A percentile compares a stretch with the other conserved stretches of the same genome.
phyloP scores from a whole-genome alignment of 345 rosid genomes.

The Brassica incana region DNA sequence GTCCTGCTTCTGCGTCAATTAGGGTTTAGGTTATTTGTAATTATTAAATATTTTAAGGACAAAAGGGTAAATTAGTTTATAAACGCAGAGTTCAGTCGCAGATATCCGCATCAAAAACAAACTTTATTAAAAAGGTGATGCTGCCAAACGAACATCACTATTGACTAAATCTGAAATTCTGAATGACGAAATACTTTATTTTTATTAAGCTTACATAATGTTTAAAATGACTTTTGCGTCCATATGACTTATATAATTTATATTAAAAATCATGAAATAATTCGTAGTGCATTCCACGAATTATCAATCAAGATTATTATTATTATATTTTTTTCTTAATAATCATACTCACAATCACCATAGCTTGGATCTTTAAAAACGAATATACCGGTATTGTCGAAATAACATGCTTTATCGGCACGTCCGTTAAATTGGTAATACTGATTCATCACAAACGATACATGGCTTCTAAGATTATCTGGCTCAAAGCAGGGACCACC shows the following conservation, averaged over 20 bases:
- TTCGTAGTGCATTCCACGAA: background rate
- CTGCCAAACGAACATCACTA: background rate
- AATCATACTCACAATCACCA: background rate
- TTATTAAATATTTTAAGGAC: too few species aligned
- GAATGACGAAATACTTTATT: background rate
- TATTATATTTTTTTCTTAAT: background rate
- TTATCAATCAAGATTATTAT: background rate
- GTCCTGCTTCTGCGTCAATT: too few species aligned
- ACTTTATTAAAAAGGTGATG: too few species aligned
- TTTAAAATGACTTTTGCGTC: background rate
- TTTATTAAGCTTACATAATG: background rate
- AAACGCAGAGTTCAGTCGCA: too few species aligned
- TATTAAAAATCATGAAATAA: background rate
- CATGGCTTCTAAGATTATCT: constrained; percentile 7
- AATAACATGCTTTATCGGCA: background rate
- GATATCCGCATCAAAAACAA: too few species aligned
- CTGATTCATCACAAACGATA: constrained; percentile 24
- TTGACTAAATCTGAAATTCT: background rate
- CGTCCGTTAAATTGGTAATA: background rate
- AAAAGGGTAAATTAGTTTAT: too few species aligned
- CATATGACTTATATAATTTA: background rate
- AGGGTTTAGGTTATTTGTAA: too few species aligned
- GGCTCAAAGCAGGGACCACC: constrained; percentile 29
- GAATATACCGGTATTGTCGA: background rate
- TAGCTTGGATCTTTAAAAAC: constrained; percentile 1